Evolutionary conservation across 108 stramenopile genomes (phyloP), one percentile per base, ranked within the genome.

Genomic region (Fragilariopsis cylindrus): DNA sequence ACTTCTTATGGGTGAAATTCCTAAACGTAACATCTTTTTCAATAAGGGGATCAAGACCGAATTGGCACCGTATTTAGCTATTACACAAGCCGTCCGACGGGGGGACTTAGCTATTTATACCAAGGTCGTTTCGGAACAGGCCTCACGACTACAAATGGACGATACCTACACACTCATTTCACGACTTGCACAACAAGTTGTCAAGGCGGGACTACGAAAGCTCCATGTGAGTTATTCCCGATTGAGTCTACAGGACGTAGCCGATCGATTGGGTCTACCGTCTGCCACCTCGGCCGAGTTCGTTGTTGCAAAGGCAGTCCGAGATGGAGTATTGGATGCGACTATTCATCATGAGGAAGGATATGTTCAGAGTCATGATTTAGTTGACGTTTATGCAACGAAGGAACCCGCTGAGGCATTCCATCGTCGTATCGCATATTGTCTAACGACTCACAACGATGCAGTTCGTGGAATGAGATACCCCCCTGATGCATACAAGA

Each of bases 301-400:
- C 74, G 96, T 98, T 44, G 96, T 97, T 46, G 96, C 98, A 67
- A 98, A 98, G 88, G 98, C 98, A 13, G 97, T 99, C 30, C 72
- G 96, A 16, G 99, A 99, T 84, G 99, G 99, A 18, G 98, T 99
- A 1, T 90, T 99, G 71, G 98, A 99, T 69, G 99, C 97, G n/a
- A 92, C 93, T 9, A 95, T 99, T 76, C 96, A 99, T 84, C 98
- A 98, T 77, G 93, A 94, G 47, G 90, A 87, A 48, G 89, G 89
- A 39, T 97, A 87, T 80, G 82, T 99, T 12, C 89, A 90, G 57
- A 86, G 89, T 58, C 92, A 96, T 71, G 99, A 98, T 66, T 86
- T 96, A 63, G 84, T 93, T 49, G 97, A 99, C 82, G 90, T 98
- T 46, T 99, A 99, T 81, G 90, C 96, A 9, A 99, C 98, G 7